Conservation (phyloP, 495 filamentous ascomycete genomes). For the Talaromyces proteolyticus region DNA sequence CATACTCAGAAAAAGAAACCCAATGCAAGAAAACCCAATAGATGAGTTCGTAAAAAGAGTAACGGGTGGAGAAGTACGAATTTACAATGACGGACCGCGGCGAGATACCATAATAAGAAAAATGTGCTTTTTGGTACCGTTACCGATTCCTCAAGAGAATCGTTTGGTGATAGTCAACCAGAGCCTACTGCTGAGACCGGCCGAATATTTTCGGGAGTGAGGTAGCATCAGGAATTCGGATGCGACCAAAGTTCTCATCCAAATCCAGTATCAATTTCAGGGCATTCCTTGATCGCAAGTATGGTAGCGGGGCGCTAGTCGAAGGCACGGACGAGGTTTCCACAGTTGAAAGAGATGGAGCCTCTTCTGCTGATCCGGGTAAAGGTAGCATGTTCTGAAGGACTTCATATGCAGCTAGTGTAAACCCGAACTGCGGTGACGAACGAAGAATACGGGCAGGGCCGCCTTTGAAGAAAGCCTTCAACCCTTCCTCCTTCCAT, state of each 20-base stretch:
- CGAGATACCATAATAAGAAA: too few relatives aligned
- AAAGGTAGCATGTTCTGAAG: slow-evolving; percentile 78
- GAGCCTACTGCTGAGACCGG: slow-evolving; percentile 23
- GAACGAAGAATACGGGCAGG: slow-evolving; percentile 90
- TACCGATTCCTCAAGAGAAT: too few relatives aligned
- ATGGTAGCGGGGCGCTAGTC: slow-evolving; percentile 66
- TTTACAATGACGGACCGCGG: too few relatives aligned
- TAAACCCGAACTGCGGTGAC: slow-evolving; percentile 97
- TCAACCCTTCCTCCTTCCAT: slow-evolving; percentile 84
- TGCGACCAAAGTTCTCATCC: slow-evolving; percentile 80
- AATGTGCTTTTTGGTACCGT: too few relatives aligned
- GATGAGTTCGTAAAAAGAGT: too few relatives aligned
- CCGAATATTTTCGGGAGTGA: slow-evolving; percentile 36
- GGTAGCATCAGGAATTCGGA: slow-evolving; percentile 49
- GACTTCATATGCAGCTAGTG: slow-evolving; percentile 88
- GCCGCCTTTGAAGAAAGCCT: slow-evolving; percentile 97
- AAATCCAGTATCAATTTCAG: slow-evolving; percentile 94
- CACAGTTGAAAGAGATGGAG: slow-evolving; percentile 32
- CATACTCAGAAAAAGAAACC: background rate
- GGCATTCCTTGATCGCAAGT: slow-evolving; percentile 85
- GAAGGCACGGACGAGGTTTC: slow-evolving; percentile 35
- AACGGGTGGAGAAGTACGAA: too few relatives aligned
- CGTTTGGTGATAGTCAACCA: slow-evolving; percentile 1
- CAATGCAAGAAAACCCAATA: background rate
- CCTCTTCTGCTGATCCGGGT: slow-evolving; percentile 56